These are phyloP conservation scores for Coniochaeta prunicola DNA, from an alignment of 2,329 filamentous ascomycete genomes.

Conservation along the genomic window DNA sequence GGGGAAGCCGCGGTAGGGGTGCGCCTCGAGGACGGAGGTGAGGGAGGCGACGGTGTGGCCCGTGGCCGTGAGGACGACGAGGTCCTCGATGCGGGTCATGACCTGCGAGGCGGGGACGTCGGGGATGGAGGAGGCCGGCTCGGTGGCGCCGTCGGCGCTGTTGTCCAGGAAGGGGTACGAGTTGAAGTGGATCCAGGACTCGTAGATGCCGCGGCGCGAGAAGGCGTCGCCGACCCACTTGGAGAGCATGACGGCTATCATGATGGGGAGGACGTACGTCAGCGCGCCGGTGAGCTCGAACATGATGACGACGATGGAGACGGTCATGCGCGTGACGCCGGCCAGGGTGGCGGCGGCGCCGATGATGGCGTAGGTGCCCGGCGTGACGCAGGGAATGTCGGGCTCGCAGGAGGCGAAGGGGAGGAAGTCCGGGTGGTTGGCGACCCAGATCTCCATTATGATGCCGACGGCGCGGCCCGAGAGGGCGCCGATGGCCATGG, in stretches of 20 bases:
- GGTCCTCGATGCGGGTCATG: constrained; percentile 88
- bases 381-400: constrained; percentile 81
- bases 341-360: constrained; percentile 91
- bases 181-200: constrained; percentile 94
- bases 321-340: constrained; percentile 91
- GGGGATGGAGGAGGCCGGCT: constrained; percentile 44
- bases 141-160: constrained; percentile 64
- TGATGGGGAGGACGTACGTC: constrained; percentile 94
- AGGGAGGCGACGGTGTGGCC: constrained; percentile 81
- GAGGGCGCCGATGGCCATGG: constrained; percentile 90
- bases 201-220: constrained; percentile 88
- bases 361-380: constrained; percentile 93
- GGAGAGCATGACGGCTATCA: constrained; percentile 96
- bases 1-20: constrained; percentile 85
- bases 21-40: constrained; percentile 59
- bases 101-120: constrained; percentile 81
- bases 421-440: constrained; percentile 68
- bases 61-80: constrained; percentile 78
- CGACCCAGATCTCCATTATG: constrained; percentile 81
- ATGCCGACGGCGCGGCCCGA: constrained; percentile 86
- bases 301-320: constrained; percentile 98
- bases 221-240: constrained; percentile 99
- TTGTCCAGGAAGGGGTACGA: constrained; percentile 95
- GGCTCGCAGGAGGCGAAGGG: constrained; percentile 76
- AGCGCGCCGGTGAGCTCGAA: constrained; percentile 96